Base-by-base conservation (phyloP, 2,329 filamentous ascomycete genomes). In the Aschersonia sp. region DNA sequence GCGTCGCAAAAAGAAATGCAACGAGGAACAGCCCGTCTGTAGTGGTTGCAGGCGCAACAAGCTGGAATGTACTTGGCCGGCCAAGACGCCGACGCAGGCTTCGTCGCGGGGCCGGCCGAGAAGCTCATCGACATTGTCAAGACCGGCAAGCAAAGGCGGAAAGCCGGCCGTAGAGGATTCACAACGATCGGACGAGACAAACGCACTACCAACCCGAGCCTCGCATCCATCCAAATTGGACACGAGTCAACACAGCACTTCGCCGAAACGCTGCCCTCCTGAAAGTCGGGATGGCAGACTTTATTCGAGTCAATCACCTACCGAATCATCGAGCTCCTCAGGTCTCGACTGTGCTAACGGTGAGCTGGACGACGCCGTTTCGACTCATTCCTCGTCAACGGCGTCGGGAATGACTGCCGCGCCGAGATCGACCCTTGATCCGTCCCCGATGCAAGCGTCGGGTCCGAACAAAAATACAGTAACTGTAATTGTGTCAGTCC, bases 1-100 rank as follows among this genome's bases (percentile, higher is more conserved):
- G 51, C 69, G 71, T 40, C 65, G 72, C 51, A 77, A 76, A 59
- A 74, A 75, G 53, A 68, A 72, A 53, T 77, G 73, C 56, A 71
- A 75, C 53, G 73, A 77, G 59, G 66, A 69, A 51, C 66, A 70
- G 49, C 73, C 74, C 5, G 58, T 69, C 20, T 77, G 74, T 56
- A 69, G 63, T 46, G 73, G 75, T 55, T 77, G 74, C 59, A 70
- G 70, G 56, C 66, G 73, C 41, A 64, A 76, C 45, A 72, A 72
- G 50, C 62, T 77, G 30, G 67, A 75, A 44, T 78, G 74, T 57
- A 65, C 65, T 45, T 77, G 74, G 73, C 60, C 56, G n/a, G 47
- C 56, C 20, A 53, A 59, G 30, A 48, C 50, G 20, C 49, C 47
- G 29, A 41, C 28, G 4, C 43, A 45, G 28, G 4, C 29, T 30